Evolutionary conservation across 306 rosid genomes (phyloP), one percentile per base, ranked within the genome.

Genomic region (Calophaca sinica): DNA sequence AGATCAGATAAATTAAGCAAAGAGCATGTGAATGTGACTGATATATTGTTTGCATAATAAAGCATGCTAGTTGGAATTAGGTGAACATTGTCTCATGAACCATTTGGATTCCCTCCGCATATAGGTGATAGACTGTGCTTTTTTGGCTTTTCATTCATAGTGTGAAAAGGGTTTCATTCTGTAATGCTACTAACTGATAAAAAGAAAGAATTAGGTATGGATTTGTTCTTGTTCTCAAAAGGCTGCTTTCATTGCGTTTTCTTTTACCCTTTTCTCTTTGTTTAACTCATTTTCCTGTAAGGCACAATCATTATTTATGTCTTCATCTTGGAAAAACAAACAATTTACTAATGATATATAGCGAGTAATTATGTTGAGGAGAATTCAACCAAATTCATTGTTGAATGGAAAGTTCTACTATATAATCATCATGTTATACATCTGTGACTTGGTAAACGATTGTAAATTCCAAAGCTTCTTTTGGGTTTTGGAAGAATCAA

Each of bases 201-300:
- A 80, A 73, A 62, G 62, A 77, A 73, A 74, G 79, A 68, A 68
- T 69, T 81, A 74, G 83, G 81, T 84, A 54, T 42, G 62, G 46
- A 67, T 48, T 84, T 84, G 79, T 62, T 78, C 74, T 74, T 74
- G 48, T 84, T 77, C 85, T 62, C 28, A 72, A 84, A 78, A 74
- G 83, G 79, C 81, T 78, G 69, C 83, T 77, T 81, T 79, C 70
- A 62, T 78, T 80, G 53, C 54, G 67, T 68, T 55, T 77, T 63
- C 63, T 72, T 62, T 77, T 77, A 32, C 65, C 77, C 53, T 48
- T 74, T 61, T 69, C 26, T 58, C 11, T 54, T 42, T 78, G 3
- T 9, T 70, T 76, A 7, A 4, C 12, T 74, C 8, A 6, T 61
- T 70, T 7, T 55, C 50, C 28, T 58, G 6, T 29, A 45, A 77